Evolutionary conservation across 192 early-diverging fungal genomes (phyloP), one percentile per base, ranked within the genome.

Genomic region (Powellomyces hirtus): DNA sequence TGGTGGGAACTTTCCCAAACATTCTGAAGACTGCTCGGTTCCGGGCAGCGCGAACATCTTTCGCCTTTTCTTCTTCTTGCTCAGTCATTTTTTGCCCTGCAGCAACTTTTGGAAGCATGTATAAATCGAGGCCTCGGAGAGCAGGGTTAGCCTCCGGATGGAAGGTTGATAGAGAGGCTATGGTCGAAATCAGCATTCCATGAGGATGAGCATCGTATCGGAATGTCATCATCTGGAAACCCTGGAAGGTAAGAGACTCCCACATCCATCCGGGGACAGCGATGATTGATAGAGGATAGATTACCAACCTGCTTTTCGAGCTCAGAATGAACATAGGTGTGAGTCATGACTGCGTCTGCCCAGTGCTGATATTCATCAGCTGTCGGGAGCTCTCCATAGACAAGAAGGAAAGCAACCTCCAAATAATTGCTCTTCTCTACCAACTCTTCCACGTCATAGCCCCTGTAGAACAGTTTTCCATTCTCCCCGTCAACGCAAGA

Each of bases 131-230:
- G 38, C 87, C 87, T 33, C 77, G 52, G 18, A 89, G 70, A 1
- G 88, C 85, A 10, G 88, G 87, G 68, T 88, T 89, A 5, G 88
- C 88, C 37, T 89, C 86, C 20, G 88, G 88, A 53, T 88, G 84
- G 62, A 89, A 86, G 38, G 86, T 89, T 10, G 78, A 81, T 35
- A 89, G 72, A 10, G 88, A 75, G 10, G 87, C 81, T 37, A 89
- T 72, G 22, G 84, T 76, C 38, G 77, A 60, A 42, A 89, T 85
- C 22, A 89, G 80, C 79, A 88, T 86, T 20, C 86, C 86, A 77
- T 77, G 86, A 16, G 86, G 86, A 61, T 89, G 88, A 14, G 88
- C 84, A 66, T 89, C 88, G 62, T 88, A 84, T 24, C 87, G 78
- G 58, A 88, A 89, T 3, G 81, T 75, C 26, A 62, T 59, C 75